Base-by-base conservation (phyloP, 257 asterid genomes). In the Lycium barbarum region DNA sequence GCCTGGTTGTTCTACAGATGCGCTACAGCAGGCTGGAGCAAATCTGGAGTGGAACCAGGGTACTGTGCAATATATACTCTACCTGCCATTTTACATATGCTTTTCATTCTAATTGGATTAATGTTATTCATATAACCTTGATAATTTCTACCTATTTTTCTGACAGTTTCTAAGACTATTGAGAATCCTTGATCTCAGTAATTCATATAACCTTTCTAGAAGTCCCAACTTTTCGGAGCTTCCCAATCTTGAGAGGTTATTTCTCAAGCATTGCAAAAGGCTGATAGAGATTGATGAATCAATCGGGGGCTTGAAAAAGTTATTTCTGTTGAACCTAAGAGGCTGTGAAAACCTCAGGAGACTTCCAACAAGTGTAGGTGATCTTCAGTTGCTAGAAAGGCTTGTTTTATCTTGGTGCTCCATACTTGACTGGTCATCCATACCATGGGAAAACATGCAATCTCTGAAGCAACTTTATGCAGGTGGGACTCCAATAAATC, bases 1-100 rank as follows among this genome's bases (percentile, higher is more conserved):
- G 53, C 63, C 61, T 84, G 55, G 53, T 74, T 73, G 83, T 59
- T 20, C 74, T 84, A 58, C 73, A 73, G 47, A 84, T 84, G 86
- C 53, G 74, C 40, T 36, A 84, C 59, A 84, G 86, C 73, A 73
- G 49, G 47, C 49, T 84, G 83, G 59, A 84, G 58, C 58, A 58
- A 11, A 45, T 58, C 11, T 84, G 49, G 74, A 26, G 63, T n/a
- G 82, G 67, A 72, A 84, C 61, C 15, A 84, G 53, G 74, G 86
- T 84, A 73, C 22, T 62, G 2, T 57, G 12, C 82, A 35, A 71
- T 38, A 35, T 38, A 15, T 71, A 14, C 7, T 15, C 79, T 10
- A 1, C 12, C 26, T 13, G 13, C 53, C 47, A 71, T 71, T 35
- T 71, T 71, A 14, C 26, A 10, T 18, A 62, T 62, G 11, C 68